Evolutionary conservation across 2,329 filamentous ascomycete genomes (phyloP).

Genomic region (Paecilomyces dactylethromorphus): DNA sequence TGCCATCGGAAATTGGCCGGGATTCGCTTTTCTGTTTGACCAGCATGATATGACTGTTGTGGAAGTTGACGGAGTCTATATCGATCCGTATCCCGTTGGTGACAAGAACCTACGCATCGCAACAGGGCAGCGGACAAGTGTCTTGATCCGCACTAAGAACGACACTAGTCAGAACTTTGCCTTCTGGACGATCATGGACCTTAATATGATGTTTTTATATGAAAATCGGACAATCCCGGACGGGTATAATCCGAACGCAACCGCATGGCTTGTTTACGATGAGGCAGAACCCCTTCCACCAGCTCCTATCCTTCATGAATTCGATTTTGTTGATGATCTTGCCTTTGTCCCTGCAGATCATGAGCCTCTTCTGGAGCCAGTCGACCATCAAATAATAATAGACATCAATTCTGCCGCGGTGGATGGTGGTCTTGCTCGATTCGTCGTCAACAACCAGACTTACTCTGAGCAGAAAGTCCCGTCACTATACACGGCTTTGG

Average conservation of each 20-base stretch:
- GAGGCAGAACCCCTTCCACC: slow-evolving; percentile 38
- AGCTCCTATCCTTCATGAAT: slow-evolving; percentile 51
- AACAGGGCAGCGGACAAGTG: slow-evolving; percentile 57
- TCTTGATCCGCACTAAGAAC: slow-evolving; percentile 55
- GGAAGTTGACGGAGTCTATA: slow-evolving; percentile 29
- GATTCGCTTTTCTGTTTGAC: slow-evolving; percentile 44
- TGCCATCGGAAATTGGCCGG: slow-evolving; percentile 64
- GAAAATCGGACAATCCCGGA: slow-evolving; percentile 46
- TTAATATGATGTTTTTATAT: slow-evolving; percentile 39
- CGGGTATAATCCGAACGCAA: slow-evolving; percentile 54
- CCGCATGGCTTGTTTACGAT: slow-evolving; percentile 47
- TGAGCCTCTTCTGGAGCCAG: slow-evolving; percentile 18
- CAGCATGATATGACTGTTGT: slow-evolving; percentile 33
- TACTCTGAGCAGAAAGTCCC: slow-evolving; percentile 72
- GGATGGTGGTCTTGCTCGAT: slow-evolving; percentile 50
- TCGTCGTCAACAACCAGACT: slow-evolving; percentile 70
- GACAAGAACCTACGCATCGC: slow-evolving; percentile 60
- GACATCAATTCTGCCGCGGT: slow-evolving; percentile 59
- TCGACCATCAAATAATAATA: slow-evolving; percentile 23
- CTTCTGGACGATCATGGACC: slow-evolving; percentile 64
- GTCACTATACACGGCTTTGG: slow-evolving; percentile 68
- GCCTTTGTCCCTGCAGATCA: slow-evolving; percentile 17
- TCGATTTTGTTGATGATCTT: slow-evolving; percentile 64
- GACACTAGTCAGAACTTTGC: slow-evolving; percentile 58
- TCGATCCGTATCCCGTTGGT: slow-evolving; percentile 32